These are phyloP conservation scores for Psidium guajava DNA, from an alignment of 345 rosid species.

Conservation along the genomic window DNA sequence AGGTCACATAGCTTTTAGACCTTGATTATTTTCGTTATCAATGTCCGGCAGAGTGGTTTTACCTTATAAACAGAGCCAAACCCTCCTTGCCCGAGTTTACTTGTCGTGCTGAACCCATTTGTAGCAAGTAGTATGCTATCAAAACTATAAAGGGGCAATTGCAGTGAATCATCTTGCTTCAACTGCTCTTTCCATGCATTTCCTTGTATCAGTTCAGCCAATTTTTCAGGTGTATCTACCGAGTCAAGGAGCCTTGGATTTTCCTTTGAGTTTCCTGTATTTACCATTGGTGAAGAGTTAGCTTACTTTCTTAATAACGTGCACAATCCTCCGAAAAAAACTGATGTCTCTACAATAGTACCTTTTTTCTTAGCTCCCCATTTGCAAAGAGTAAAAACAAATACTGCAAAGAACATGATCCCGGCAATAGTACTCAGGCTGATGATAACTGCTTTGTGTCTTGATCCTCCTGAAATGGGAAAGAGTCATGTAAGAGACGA, in stretches of 20 bases:
- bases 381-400: too few species aligned
- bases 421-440: too few species aligned
- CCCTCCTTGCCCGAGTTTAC: constrained; percentile 3
- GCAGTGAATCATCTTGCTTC: neutral
- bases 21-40: neutral
- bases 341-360: too few species aligned
- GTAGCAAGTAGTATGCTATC: neutral
- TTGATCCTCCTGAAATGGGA: neutral
- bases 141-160: neutral
- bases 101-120: neutral
- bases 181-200: neutral
- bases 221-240: neutral
- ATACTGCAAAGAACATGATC: too few species aligned
- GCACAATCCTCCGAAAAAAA: neutral
- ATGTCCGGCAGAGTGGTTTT: neutral
- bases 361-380: too few species aligned
- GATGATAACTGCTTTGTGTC: neutral
- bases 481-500: neutral
- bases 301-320: neutral
- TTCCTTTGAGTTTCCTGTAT: neutral
- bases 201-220: neutral
- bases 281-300: neutral
- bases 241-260: neutral
- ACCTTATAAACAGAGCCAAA: constrained; percentile 6
- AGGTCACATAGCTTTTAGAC: neutral